Base-by-base conservation (phyloP, 306 rosid genomes). In the Prunus mume region DNA sequence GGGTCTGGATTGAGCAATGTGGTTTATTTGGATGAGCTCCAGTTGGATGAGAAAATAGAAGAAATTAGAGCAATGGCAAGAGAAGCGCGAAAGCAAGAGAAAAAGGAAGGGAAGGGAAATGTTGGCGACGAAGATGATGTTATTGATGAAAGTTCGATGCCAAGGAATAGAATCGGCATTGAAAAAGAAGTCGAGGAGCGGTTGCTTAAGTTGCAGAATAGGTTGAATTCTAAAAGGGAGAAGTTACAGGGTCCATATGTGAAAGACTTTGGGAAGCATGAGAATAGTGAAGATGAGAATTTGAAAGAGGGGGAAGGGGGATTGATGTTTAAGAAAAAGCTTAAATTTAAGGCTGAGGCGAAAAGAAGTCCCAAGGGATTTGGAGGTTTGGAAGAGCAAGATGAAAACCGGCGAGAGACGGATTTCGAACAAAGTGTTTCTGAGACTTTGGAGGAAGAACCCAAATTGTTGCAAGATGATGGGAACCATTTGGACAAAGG, bases 1-100 rank as follows among this genome's bases (percentile, higher is more conserved):
- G 71, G 56, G 12, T 74, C 74, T 49, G 58, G 73, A 69, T 65
- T 50, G 25, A 74, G 70, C 76, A 71, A 73, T 30, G 84, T 47
- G 69, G 66, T 77, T 51, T 4, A 2, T 72, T 41, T 45, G 68
- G 83, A 79, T 55, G 77, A 73, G 52, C 22, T 65, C 41, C 61
- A n/a, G 60, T 68, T 87, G 86, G 85, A 76, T n/a, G 87, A 71
- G 78, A 89, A 87, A 70, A 83, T 91, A n/a, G 90, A 91, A 76
- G 96, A 94, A 82, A 94, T 94, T 67, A 89, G 74, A 81, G 72
- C 78, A 45, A 85, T 94, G 97, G 98, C 97, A 1, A 85, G 87
- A 80, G 83, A 85, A 68, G 97, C 83, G 25, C 63, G 98, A 52
- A 84, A 58, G 82, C 62, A 60, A 34, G 98, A 94, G 86, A 80